Percentiles rank a stretch among this genome's conserved stretches.
Evolutionary conservation across 495 filamentous ascomycete genomes (phyloP).

Genomic region (Aspergillus asperescens): DNA sequence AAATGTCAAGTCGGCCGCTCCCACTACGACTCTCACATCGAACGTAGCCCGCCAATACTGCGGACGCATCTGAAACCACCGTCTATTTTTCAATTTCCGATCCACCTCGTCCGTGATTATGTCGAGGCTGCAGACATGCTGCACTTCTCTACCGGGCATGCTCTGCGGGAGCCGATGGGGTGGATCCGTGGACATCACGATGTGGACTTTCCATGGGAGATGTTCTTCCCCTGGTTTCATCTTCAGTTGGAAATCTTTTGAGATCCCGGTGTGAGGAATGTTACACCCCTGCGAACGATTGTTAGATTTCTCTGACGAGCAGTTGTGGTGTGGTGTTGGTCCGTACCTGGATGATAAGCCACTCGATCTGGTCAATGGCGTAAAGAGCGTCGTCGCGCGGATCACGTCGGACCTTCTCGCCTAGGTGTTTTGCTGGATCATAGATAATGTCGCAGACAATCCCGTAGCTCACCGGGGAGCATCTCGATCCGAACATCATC

Average conservation of each 20-base stretch:
- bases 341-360: slow-evolving; percentile 48
- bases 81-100: slow-evolving; percentile 41
- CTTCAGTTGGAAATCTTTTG: slow-evolving; percentile 42
- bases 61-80: slow-evolving; percentile 39
- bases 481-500: slow-evolving; percentile 40
- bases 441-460: slow-evolving; percentile 46
- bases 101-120: slow-evolving; percentile 33
- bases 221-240: slow-evolving; percentile 35
- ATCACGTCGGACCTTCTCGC: slow-evolving; percentile 39
- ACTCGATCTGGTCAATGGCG: slow-evolving; percentile 50
- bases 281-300: too few species aligned
- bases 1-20: slow-evolving; percentile 51
- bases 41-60: slow-evolving; percentile 46
- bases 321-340: too few species aligned
- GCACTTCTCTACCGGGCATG: slow-evolving; percentile 30
- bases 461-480: slow-evolving; percentile 54
- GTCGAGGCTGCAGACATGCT: slow-evolving; percentile 24
- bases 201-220: slow-evolving; percentile 38
- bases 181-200: slow-evolving; percentile 46
- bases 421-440: slow-evolving; percentile 38
- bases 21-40: slow-evolving; percentile 48
- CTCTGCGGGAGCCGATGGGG: slow-evolving; percentile 37
- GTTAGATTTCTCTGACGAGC: too few species aligned
- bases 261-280: too few species aligned
- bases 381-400: slow-evolving; percentile 42